phyloP scores from a whole-genome alignment of 2,329 filamentous ascomycete species.

The Cladophialophora immunda region DNA sequence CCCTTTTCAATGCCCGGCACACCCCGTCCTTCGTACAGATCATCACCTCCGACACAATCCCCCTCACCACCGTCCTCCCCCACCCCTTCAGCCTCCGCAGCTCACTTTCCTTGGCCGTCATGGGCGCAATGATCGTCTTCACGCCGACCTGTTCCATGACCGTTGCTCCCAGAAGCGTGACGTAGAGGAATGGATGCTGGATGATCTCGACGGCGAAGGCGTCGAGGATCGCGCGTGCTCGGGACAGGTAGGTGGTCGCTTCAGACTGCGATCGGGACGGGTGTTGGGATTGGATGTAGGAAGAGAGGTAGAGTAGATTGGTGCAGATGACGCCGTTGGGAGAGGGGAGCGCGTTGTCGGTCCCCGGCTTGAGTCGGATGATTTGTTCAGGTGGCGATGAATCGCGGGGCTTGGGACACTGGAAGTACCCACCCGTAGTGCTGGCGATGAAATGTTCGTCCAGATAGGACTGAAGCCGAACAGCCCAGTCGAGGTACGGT shows the following conservation, averaged over 20 bases:
- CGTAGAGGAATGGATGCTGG: slow-evolving; percentile 92
- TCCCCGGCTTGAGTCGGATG: slow-evolving; percentile 90
- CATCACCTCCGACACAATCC: slow-evolving; percentile 36
- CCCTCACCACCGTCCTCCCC: slow-evolving; percentile 38
- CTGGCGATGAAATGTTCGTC: slow-evolving; percentile 79
- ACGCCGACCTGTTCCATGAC: slow-evolving; percentile 78
- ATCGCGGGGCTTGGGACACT: slow-evolving; percentile 22
- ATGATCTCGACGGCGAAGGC: slow-evolving; percentile 92
- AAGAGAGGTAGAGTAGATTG: slow-evolving; percentile 84
- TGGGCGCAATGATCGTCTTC: slow-evolving; percentile 62
- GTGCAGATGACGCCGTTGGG: slow-evolving; percentile 86
- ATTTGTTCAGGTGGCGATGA: slow-evolving; percentile 31
- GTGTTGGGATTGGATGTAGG: slow-evolving; percentile 69
- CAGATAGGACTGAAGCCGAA: slow-evolving; percentile 78
- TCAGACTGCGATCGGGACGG: neutral
- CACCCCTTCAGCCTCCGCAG: slow-evolving; percentile 37
- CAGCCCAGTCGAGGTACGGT: slow-evolving; percentile 79
- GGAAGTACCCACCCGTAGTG: slow-evolving; percentile 35
- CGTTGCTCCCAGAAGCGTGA: slow-evolving; percentile 77
- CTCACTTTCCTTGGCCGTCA: slow-evolving; percentile 34
- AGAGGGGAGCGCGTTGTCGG: slow-evolving; percentile 90
- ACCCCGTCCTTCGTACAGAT: slow-evolving; percentile 38
- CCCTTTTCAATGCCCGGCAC: slow-evolving; percentile 35
- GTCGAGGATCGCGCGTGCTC: slow-evolving; percentile 75
- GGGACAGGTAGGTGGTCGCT: slow-evolving; percentile 51